These are phyloP conservation scores for Barbarea vulgaris DNA, from an alignment of 345 rosid genomes.

Conservation along the genomic window DNA sequence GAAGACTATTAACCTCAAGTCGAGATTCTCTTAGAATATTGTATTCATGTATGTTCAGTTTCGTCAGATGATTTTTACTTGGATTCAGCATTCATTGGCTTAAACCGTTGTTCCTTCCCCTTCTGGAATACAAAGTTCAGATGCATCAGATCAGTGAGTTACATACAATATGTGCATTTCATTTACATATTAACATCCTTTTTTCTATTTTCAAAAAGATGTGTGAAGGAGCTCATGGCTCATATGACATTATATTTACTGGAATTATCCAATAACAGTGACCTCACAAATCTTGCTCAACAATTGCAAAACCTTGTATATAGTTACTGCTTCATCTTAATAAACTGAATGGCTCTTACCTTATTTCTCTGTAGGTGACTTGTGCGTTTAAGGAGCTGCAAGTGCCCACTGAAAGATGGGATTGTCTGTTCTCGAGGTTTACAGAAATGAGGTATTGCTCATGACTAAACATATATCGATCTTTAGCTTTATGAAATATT, in stretches of 20 bases:
- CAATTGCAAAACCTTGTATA: conserved; percentile 40
- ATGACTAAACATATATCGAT: neutral
- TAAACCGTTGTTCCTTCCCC: conserved; percentile 73
- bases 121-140: conserved; percentile 61
- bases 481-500: neutral
- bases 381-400: conserved; percentile 88
- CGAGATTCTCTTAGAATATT: neutral
- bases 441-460: conserved; percentile 76
- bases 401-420: conserved; percentile 89
- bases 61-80: conserved; percentile 12
- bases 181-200: neutral
- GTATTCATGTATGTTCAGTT: neutral
- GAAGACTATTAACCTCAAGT: conserved; percentile 16
- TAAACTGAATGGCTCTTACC: conserved; percentile 24
- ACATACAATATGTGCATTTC: neutral
- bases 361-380: conserved; percentile 60
- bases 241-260: conserved; percentile 59
- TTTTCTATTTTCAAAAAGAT: conserved; percentile 46
- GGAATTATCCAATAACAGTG: conserved; percentile 67
- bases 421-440: conserved; percentile 75
- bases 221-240: conserved; percentile 61
- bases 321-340: conserved; percentile 13
- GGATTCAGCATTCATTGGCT: conserved; percentile 67
- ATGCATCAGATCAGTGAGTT: conserved; percentile 73
- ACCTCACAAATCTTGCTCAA: conserved; percentile 69